These are phyloP conservation scores for Lupinus albus DNA, from an alignment of 306 rosid species.

Conservation along the genomic window DNA sequence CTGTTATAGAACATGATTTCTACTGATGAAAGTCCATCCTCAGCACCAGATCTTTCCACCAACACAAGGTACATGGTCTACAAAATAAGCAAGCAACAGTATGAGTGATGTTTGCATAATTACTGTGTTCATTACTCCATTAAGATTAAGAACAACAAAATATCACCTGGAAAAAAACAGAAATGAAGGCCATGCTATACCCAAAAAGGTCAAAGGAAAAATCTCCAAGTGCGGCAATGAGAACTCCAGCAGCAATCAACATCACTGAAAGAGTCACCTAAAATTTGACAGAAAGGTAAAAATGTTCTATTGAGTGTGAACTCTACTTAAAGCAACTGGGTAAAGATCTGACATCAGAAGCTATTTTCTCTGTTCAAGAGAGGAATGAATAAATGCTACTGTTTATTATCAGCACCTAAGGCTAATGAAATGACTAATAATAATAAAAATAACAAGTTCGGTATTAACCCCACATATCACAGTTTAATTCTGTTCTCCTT, in stretches of 20 bases:
- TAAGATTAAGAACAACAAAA: constrained; percentile 22
- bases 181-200: constrained; percentile 87
- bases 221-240: constrained; percentile 90
- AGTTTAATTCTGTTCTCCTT: constrained; percentile 12
- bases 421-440: constrained; percentile 20
- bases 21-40: constrained; percentile 84
- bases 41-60: constrained; percentile 96
- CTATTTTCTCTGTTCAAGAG: constrained; percentile 21
- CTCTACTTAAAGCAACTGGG: constrained; percentile 17
- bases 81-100: constrained; percentile 35
- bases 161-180: constrained; percentile 88
- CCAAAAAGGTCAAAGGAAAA: constrained; percentile 91
- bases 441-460: constrained; percentile 3
- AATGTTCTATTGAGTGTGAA: constrained; percentile 25
- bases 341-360: constrained; percentile 5
- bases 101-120: constrained; percentile 38
- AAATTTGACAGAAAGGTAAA: constrained; percentile 39
- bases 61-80: constrained; percentile 98
- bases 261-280: constrained; percentile 84
- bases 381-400: background rate
- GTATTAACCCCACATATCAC: constrained; percentile 13
- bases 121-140: background rate
- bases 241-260: constrained; percentile 82
- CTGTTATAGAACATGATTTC: constrained; percentile 98
- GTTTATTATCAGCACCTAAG: background rate